Percentiles rank a stretch among this genome's conserved stretches.
These are phyloP conservation scores for Chrysanthemum seticuspe DNA, from an alignment of 129 eudicot species.

Conservation along the genomic window DNA sequence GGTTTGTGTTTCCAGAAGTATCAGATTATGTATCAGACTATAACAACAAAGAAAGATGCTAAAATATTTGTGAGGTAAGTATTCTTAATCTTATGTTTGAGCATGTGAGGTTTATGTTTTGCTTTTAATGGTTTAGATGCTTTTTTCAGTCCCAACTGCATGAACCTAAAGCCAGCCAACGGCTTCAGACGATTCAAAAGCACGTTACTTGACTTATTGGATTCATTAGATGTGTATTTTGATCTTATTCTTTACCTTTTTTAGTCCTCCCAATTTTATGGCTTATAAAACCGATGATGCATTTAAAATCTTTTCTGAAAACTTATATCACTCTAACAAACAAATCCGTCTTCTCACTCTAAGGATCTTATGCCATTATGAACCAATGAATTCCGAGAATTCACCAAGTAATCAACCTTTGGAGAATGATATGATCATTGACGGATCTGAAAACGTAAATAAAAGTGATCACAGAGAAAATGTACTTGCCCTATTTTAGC, in stretches of 20 bases:
- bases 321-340: conserved; percentile 59
- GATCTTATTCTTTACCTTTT: conserved; percentile 13
- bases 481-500: conserved; percentile 37
- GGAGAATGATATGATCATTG: conserved; percentile 32
- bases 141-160: too few relatives aligned
- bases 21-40: too few relatives aligned
- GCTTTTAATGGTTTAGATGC: too few relatives aligned
- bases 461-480: conserved; percentile 5
- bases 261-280: neutral
- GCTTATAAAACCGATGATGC: conserved; percentile 44
- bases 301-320: conserved; percentile 56
- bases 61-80: too few relatives aligned
- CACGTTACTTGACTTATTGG: conserved; percentile 65
- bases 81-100: too few relatives aligned
- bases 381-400: conserved; percentile 36
- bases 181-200: too few relatives aligned
- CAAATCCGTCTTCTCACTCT: conserved; percentile 65
- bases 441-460: conserved; percentile 21
- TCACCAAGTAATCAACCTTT: conserved; percentile 29
- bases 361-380: conserved; percentile 83
- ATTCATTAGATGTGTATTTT: conserved; percentile 57
- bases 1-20: too few relatives aligned
- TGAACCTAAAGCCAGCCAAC: too few relatives aligned
- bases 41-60: too few relatives aligned
- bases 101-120: too few relatives aligned